phyloP scores from a whole-genome alignment of 306 rosid genomes.

The Vigna unguiculata region DNA sequence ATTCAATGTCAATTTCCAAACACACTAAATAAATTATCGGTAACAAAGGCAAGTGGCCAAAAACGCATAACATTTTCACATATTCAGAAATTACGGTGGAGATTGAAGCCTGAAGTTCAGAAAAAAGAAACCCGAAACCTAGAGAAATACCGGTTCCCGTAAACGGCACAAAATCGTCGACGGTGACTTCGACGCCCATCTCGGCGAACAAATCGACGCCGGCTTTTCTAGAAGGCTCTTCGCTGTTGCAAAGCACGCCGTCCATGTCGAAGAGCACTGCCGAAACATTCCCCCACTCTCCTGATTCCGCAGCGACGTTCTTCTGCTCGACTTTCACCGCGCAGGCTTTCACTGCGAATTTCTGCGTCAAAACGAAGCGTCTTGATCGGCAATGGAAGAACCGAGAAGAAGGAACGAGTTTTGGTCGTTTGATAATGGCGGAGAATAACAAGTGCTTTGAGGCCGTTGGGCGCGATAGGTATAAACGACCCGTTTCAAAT shows the following conservation, averaged over 20 bases:
- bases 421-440: conserved; percentile 42
- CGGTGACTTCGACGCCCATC: conserved; percentile 82
- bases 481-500: conserved; percentile 41
- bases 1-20: not conserved
- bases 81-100: not conserved
- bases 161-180: conserved; percentile 89
- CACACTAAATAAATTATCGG: not conserved
- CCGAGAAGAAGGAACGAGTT: conserved; percentile 43
- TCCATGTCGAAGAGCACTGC: conserved; percentile 98
- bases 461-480: conserved; percentile 46
- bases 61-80: not conserved
- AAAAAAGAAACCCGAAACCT: not conserved
- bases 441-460: conserved; percentile 50
- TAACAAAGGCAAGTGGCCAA: not conserved
- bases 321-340: conserved; percentile 65
- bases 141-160: conserved; percentile 80
- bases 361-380: conserved; percentile 47
- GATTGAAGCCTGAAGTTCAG: not conserved
- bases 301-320: conserved; percentile 46
- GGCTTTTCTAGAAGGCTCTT: conserved; percentile 83
- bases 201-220: conserved; percentile 87
- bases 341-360: conserved; percentile 60
- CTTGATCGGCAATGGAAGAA: conserved; percentile 58
- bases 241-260: conserved; percentile 93
- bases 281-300: conserved; percentile 85